Evolutionary conservation across 345 rosid genomes (phyloP), one percentile per base, ranked within the genome.

Genomic region (Eucalyptus pumila): DNA sequence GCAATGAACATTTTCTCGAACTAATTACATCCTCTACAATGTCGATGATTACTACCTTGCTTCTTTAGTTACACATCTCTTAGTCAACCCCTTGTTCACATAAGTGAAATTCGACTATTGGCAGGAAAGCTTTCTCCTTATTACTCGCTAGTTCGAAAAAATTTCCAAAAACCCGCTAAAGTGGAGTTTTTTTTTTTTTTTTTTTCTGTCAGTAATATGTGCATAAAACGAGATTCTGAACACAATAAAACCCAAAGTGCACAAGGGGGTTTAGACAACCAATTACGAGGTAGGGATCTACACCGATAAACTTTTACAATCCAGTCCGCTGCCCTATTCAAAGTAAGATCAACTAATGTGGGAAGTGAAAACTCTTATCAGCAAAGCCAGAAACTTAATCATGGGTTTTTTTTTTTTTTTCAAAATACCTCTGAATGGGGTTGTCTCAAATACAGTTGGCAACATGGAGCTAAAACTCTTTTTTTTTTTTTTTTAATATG

Each of bases 291-390:
- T 56, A 56, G 30, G 62, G 62, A 56, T 56, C 62, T 1, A 56
- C 27, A 4, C 13, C 12, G 30, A 56, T 56, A 3, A 4, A 10
- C 0, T 56, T 56, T 56, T 24, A 24, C 62, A 56, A 56, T 23
- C 27, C 1, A 52, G 26, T 19, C 10, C 4, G 10, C 26, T 2
- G 0, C 58, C 58, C 0, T 8, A 52, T 52, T 52, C 26, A 52
- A 52, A 52, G 26, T 52, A 52, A 52, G 11, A 52, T 52, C 58
- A 19, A 52, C 58, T 52, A 0, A 19, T 52, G 58, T 19, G 58
- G 0, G 5, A 52, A 19, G 11, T 52, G 58, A 52, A 52, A 52
- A 4, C 58, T 8, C 26, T 52, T 52, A 21, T 52, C 58, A 52
- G 5, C 58, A 52, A 52, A 52, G 58, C 11, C 26, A 52, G 26